These are phyloP conservation scores for Alternaria solani DNA, from an alignment of 2,329 filamentous ascomycete genomes.

Conservation along the genomic window DNA sequence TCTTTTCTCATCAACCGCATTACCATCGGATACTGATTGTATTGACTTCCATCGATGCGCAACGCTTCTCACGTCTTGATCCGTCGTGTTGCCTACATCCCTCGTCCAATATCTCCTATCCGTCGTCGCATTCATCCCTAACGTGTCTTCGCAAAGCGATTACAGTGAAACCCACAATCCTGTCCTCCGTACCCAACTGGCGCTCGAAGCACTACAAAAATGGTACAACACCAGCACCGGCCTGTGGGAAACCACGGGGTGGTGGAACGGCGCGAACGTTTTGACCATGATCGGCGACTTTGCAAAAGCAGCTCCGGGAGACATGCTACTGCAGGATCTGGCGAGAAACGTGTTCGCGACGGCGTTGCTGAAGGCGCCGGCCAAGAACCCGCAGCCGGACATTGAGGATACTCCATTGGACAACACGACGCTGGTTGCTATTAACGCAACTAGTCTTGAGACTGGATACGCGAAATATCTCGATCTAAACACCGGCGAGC, in stretches of 20 bases:
- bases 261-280: constrained; percentile 78
- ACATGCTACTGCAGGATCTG: constrained; percentile 45
- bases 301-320: constrained; percentile 40
- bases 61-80: neutral
- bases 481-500: constrained; percentile 25
- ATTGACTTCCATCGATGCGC: neutral
- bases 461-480: constrained; percentile 35
- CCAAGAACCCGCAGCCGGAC: constrained; percentile 41
- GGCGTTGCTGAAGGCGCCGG: constrained; percentile 49
- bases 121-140: constrained; percentile 26
- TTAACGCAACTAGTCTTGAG: constrained; percentile 13
- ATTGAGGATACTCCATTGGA: constrained; percentile 25
- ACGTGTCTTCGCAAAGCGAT: constrained; percentile 29
- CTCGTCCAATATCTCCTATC: constrained; percentile 24
- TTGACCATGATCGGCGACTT: constrained; percentile 69
- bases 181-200: constrained; percentile 38
- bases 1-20: too few relatives aligned
- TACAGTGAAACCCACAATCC: constrained; percentile 26
- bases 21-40: too few relatives aligned
- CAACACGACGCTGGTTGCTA: constrained; percentile 1
- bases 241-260: constrained; percentile 70
- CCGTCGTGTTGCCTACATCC: constrained; percentile 28
- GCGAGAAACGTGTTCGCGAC: constrained; percentile 55
- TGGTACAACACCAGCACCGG: constrained; percentile 70
- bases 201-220: constrained; percentile 60